Evolutionary conservation across 176 grass and related monocot genomes (phyloP), one percentile per base, ranked within the genome.

Genomic region (Carex cristatella): DNA sequence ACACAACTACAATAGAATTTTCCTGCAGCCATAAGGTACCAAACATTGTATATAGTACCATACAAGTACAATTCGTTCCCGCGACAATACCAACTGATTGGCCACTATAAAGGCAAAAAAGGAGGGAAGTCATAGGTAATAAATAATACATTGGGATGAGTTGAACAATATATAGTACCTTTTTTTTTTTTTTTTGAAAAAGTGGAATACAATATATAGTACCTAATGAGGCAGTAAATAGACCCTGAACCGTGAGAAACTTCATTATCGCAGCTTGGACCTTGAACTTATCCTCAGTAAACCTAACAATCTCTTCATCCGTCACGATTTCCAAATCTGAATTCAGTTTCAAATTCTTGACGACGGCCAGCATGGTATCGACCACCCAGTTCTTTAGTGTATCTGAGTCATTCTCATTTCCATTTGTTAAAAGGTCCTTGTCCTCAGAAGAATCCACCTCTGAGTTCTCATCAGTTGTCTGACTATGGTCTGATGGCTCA

Each of bases 401-500:
- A 68, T 98, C 95, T 37, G 67, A 76, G 11, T 42, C 81, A 85
- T 67, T 83, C 64, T 58, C 79, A 64, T 81, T 81, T 64, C 79
- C 79, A 44, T 81, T 81, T 62, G 60, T 81, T 35, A 86, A 60
- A 70, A 79, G 87, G 51, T 90, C 91, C 81, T 89, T 93, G 64
- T 98, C 93, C 86, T 93, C 95, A 40, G 69, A 79, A 78, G 86
- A 83, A 78, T 83, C 89, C 76, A 92, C 65, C 75, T 98, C 95
- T 42, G 91, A 93, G 91, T 93, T 98, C 65, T 98, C 95, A 88
- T 98, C 95, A 71, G 95, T 98, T 65, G 95, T 95, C 81, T 95
- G 95, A 84, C 95, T 98, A 82, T 98, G 93, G 82, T 98, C 93
- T 86, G 95, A 98, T 87, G 93, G 93, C 90, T 95, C 95, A 80